These are phyloP conservation scores for Pythium vanterpoolii DNA, from an alignment of 352 stramenopile genomes.

Conservation along the genomic window DNA sequence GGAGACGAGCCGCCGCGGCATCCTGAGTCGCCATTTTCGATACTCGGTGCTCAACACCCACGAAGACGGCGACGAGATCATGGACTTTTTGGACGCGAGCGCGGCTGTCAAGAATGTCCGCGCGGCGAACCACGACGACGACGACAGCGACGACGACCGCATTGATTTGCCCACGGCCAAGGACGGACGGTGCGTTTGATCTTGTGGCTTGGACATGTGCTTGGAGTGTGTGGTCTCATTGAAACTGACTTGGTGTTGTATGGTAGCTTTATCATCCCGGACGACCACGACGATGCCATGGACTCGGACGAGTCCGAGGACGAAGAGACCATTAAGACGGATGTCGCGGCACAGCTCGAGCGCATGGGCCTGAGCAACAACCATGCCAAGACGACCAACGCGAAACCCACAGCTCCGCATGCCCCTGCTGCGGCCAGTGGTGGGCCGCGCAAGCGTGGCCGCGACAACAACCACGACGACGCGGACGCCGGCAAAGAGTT, in stretches of 20 bases:
- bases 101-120: slow-evolving; percentile 89
- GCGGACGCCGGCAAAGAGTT: slow-evolving; percentile 85
- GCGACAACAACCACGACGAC: slow-evolving; percentile 48
- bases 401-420: slow-evolving; percentile 16
- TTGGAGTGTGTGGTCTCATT: not conserved
- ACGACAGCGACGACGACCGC: slow-evolving; percentile 63
- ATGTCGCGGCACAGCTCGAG: slow-evolving; percentile 76
- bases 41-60: slow-evolving; percentile 73
- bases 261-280: slow-evolving; percentile 74
- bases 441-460: slow-evolving; percentile 59
- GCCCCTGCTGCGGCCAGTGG: no score
- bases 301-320: slow-evolving; percentile 75
- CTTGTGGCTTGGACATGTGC: slow-evolving; percentile 7
- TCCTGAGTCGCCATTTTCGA: slow-evolving; percentile 65
- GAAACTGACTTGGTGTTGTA: slow-evolving; percentile 16
- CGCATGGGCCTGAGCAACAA: slow-evolving; percentile 78
- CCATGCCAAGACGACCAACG: not conserved
- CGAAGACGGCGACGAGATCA: slow-evolving; percentile 85
- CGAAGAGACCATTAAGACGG: slow-evolving; percentile 66
- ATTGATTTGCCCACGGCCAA: slow-evolving; percentile 90
- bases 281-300: slow-evolving; percentile 50
- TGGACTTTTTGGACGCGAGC: slow-evolving; percentile 92
- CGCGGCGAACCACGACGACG: slow-evolving; percentile 41
- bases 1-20: slow-evolving; percentile 34
- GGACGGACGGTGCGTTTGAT: slow-evolving; percentile 77